phyloP scores from a whole-genome alignment of 805 yeast genomes.

The Candida tammaniensis region DNA sequence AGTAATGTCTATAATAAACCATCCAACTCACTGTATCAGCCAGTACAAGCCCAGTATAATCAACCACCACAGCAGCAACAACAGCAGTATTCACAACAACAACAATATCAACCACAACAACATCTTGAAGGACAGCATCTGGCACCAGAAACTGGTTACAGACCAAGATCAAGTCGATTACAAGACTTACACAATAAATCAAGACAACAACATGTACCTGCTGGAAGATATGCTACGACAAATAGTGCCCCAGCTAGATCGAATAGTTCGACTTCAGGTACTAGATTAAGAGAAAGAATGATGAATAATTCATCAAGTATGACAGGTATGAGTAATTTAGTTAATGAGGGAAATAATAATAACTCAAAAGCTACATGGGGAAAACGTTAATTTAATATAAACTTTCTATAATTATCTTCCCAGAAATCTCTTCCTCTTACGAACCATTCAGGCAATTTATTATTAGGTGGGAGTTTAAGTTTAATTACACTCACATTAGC shows the following conservation, averaged over 20 bases:
- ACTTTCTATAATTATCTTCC: conserved; percentile 45
- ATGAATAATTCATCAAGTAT: conserved; percentile 15
- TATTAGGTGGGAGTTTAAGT: conserved; percentile 58
- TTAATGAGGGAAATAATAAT: conserved; percentile 3
- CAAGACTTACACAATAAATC: conserved; percentile 41
- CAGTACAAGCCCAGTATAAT: conserved; percentile 23
- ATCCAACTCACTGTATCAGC: conserved; percentile 19
- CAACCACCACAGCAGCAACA: conserved; percentile 10
- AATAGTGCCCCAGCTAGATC: conserved; percentile 20
- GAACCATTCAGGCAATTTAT: conserved; percentile 76
- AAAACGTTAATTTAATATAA: not conserved
- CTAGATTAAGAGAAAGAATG: conserved; percentile 30
- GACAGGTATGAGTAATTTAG: conserved; percentile 14
- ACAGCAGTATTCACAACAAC: conserved; percentile 1
- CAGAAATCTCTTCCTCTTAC: conserved; percentile 58
- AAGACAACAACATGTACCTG: conserved; percentile 35
- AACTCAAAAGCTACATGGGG: conserved; percentile 11
- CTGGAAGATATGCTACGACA: conserved; percentile 24
- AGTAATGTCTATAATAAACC: conserved; percentile 1
- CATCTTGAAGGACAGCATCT: conserved; percentile 1
- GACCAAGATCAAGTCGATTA: conserved; percentile 33
- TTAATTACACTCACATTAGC: conserved; percentile 39
- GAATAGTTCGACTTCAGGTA: conserved; percentile 26
- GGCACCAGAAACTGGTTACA: conserved; percentile 16
- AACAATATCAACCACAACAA: conserved; percentile 2